Conservation (phyloP, 768 basidiomycete genomes). For the Tremella yokohamensis region DNA sequence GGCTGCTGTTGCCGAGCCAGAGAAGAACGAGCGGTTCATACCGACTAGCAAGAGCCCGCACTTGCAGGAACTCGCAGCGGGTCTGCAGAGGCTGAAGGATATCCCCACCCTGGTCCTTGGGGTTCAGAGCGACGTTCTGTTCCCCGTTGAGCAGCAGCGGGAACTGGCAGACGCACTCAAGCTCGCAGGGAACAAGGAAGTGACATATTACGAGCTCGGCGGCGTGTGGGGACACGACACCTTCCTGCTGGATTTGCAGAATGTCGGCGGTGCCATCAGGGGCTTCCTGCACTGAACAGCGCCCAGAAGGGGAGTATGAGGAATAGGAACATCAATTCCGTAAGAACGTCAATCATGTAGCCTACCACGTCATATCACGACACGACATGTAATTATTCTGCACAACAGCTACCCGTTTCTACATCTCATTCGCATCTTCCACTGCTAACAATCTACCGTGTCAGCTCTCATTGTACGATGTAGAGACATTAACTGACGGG, state of each 20-base stretch:
- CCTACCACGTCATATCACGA: no score
- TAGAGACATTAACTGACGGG: constrained; percentile 51
- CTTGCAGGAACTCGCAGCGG: constrained; percentile 70
- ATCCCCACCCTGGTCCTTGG: constrained; percentile 85
- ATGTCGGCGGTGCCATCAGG: constrained; percentile 84
- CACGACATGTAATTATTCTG: no score
- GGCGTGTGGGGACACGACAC: constrained; percentile 99
- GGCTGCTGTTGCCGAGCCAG: constrained; percentile 12
- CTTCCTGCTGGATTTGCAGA: constrained; percentile 87
- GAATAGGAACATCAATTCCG: no score
- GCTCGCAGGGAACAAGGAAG: constrained; percentile 79
- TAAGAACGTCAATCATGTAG: no score
- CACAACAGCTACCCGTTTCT: no score
- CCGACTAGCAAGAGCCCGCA: constrained; percentile 59
- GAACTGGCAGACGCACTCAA: constrained; percentile 89
- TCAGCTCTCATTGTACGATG: background rate
- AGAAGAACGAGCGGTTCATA: constrained; percentile 50
- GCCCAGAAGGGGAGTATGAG: no score
- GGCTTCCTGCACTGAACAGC: constrained; percentile 65
- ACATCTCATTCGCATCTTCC: constrained; percentile 27
- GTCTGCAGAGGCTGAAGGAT: constrained; percentile 67
- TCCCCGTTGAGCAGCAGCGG: constrained; percentile 94
- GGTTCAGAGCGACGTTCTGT: constrained; percentile 93
- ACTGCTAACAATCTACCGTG: constrained; percentile 30
- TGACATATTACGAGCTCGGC: constrained; percentile 94